Conservation (phyloP, 108 stramenopile genomes). For the Pseudonitzschia multistriata region DNA sequence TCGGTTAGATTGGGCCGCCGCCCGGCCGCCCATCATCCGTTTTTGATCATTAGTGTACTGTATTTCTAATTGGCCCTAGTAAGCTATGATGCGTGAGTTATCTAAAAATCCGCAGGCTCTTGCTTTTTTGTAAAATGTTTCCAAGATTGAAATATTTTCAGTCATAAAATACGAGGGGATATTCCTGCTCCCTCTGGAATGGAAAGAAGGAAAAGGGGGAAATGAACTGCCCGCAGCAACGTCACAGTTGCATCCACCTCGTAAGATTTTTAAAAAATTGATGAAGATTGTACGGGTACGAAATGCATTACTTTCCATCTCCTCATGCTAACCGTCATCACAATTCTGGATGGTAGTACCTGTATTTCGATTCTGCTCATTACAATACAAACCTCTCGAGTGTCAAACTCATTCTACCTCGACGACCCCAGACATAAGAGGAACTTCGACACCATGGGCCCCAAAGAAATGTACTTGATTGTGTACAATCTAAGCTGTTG, state of each 20-base stretch:
- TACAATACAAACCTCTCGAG: background rate
- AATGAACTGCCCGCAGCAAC: background rate
- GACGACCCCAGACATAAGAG: background rate
- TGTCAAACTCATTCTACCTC: background rate
- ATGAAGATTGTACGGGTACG: background rate
- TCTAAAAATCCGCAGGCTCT: too few relatives aligned
- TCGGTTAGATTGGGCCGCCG: too few relatives aligned
- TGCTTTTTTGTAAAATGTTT: too few relatives aligned
- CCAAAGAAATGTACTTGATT: constrained; percentile 80
- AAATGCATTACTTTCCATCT: background rate
- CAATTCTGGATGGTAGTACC: background rate
- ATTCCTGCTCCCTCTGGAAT: too few relatives aligned
- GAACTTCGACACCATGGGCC: constrained; percentile 18
- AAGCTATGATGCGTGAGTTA: too few relatives aligned
- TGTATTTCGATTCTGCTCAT: background rate
- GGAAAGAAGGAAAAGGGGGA: constrained; percentile 1
- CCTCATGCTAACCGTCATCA: background rate
- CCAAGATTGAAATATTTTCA: too few relatives aligned
- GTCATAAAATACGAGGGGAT: too few relatives aligned
- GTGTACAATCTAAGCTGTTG: constrained; percentile 86
- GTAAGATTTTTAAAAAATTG: background rate
- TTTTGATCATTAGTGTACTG: too few relatives aligned
- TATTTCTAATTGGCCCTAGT: too few relatives aligned
- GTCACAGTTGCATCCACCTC: background rate
- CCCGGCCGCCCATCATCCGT: too few relatives aligned